A percentile compares a stretch with the other conserved stretches of the same genome.
Conservation (phyloP, 257 asterid species). For the Salvia rosmarinus region DNA sequence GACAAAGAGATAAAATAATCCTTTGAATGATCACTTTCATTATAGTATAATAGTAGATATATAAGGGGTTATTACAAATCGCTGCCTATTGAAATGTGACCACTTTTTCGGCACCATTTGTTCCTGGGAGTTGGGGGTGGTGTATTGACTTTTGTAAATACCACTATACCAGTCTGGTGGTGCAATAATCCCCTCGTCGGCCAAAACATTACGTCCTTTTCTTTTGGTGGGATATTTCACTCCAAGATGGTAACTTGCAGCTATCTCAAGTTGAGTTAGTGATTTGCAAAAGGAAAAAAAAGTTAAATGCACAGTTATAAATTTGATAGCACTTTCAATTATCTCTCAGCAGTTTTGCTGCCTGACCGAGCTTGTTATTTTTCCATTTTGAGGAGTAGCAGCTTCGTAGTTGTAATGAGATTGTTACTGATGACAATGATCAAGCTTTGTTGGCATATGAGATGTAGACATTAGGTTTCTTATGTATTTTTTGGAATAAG, state of each 20-base stretch:
- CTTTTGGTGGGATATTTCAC: background rate
- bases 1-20: background rate
- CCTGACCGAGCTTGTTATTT: background rate
- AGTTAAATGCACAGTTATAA: background rate
- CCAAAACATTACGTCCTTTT: background rate
- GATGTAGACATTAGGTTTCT: slow-evolving; percentile 1
- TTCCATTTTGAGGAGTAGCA: background rate
- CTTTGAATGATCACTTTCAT: too few relatives aligned
- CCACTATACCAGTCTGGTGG: too few relatives aligned
- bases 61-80: too few relatives aligned
- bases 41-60: too few relatives aligned
- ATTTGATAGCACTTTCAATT: background rate
- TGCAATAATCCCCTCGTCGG: background rate
- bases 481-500: background rate
- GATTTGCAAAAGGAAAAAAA: too few relatives aligned
- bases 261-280: background rate
- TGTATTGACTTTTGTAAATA: too few relatives aligned
- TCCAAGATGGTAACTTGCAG: too few relatives aligned
- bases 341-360: background rate
- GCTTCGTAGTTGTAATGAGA: background rate
- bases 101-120: too few relatives aligned
- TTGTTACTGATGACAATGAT: slow-evolving; percentile 10
- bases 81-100: too few relatives aligned
- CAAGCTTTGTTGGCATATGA: slow-evolving; percentile 17
- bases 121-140: too few relatives aligned